phyloP scores from a whole-genome alignment of 768 basidiomycete genomes.

The Infundibulicybe gibba region DNA sequence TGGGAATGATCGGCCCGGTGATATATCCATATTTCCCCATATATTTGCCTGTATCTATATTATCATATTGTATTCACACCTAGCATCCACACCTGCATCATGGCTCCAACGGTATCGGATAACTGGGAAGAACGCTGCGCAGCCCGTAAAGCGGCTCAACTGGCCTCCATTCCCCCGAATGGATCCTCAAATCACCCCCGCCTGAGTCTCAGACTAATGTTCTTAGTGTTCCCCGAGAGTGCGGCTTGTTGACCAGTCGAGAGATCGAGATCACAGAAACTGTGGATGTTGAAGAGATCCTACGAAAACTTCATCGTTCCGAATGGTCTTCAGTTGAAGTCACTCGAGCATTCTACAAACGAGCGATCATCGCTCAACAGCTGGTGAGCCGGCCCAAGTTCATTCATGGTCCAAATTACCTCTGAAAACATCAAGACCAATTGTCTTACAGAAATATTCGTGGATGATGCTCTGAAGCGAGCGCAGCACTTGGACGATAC shows the following conservation, averaged over 20 bases:
- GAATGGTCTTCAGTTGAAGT: constrained; percentile 57
- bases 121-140: constrained; percentile 23
- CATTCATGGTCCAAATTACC: background rate
- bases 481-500: constrained; percentile 49
- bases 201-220: constrained; percentile 43
- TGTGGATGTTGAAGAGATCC: constrained; percentile 34
- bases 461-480: constrained; percentile 43
- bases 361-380: constrained; percentile 67
- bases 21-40: too few relatives aligned
- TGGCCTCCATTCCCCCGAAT: constrained; percentile 50
- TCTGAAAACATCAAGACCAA: constrained; percentile 28
- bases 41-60: too few relatives aligned
- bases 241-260: constrained; percentile 44
- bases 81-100: too few relatives aligned
- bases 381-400: constrained; percentile 36
- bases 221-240: constrained; percentile 40
- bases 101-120: too few relatives aligned
- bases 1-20: too few relatives aligned
- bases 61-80: too few relatives aligned
- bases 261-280: constrained; percentile 63
- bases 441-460: constrained; percentile 57
- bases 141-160: constrained; percentile 42
- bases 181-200: constrained; percentile 39
- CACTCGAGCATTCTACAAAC: constrained; percentile 59
- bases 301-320: constrained; percentile 40